Percentiles rank a stretch among this genome's conserved stretches.
phyloP scores from a whole-genome alignment of 2,329 filamentous ascomycete species.

The Microdochium nivale region DNA sequence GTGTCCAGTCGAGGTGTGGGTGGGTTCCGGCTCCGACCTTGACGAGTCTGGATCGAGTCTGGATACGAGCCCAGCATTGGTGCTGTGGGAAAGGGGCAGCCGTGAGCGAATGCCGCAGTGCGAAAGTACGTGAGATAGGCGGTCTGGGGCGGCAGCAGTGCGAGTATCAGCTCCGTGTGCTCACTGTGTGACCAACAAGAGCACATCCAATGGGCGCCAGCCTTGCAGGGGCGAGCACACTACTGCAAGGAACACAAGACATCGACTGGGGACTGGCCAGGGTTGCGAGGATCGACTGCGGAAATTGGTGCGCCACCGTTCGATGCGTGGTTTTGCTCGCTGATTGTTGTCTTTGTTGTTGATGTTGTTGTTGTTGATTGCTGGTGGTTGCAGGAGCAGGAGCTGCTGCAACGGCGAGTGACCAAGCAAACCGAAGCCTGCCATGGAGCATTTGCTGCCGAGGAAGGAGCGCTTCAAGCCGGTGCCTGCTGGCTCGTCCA shows the following conservation, averaged over 20 bases:
- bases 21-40: neutral
- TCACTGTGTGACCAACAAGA: neutral
- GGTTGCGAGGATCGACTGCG: constrained; percentile 2
- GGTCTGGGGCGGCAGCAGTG: neutral
- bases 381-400: neutral
- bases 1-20: neutral
- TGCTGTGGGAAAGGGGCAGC: neutral
- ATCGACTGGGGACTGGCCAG: neutral
- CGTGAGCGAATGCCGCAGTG: neutral
- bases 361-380: neutral
- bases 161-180: neutral
- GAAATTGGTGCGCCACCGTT: constrained; percentile 14
- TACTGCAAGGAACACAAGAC: constrained; percentile 4
- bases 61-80: neutral
- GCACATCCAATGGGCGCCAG: neutral
- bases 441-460: too few species aligned
- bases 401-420: too few species aligned
- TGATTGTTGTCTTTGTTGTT: neutral
- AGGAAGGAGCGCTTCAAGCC: too few species aligned
- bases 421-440: too few species aligned
- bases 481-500: too few species aligned
- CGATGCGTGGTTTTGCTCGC: neutral
- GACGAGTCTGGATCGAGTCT: too few species aligned
- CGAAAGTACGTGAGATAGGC: neutral
- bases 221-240: neutral